These are phyloP conservation scores for Pseudogymnoascus sp. DNA, from an alignment of 2,329 filamentous ascomycete genomes.

Conservation along the genomic window DNA sequence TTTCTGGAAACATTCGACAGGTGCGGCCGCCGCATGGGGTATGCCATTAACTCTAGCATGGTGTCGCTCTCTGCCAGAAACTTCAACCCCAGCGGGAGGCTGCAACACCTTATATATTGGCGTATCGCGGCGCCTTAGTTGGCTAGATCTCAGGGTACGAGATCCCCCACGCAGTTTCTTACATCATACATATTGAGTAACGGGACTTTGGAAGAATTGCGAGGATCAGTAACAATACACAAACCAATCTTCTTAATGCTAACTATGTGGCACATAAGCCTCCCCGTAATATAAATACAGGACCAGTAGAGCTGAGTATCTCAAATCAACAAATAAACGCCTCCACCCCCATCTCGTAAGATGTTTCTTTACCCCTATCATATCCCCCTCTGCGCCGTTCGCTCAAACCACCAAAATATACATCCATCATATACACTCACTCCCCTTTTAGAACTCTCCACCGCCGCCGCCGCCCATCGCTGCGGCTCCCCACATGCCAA, in stretches of 20 bases:
- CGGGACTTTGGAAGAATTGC: neutral
- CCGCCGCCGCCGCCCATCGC: constrained; percentile 25
- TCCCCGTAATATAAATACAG: neutral
- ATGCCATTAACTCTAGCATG: too few relatives aligned
- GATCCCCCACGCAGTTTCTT: neutral
- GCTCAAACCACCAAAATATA: constrained; percentile 7
- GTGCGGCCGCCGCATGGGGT: too few relatives aligned
- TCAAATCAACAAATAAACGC: neutral
- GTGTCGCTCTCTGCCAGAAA: too few relatives aligned
- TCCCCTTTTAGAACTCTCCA: constrained; percentile 24
- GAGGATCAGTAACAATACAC: neutral
- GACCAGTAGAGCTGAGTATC: constrained; percentile 4
- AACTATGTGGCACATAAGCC: neutral
- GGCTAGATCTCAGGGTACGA: too few relatives aligned
- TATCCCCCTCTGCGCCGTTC: neutral
- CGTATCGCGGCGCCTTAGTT: too few relatives aligned
- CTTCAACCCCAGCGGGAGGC: too few relatives aligned
- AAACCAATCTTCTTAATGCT: neutral
- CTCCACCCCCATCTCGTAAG: neutral
- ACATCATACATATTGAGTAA: neutral
- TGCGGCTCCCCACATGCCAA: constrained; percentile 40
- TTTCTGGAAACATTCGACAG: too few relatives aligned
- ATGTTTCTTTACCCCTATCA: neutral
- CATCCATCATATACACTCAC: neutral
- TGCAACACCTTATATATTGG: too few relatives aligned